These are phyloP conservation scores for Stentor roeselii DNA, from an alignment of 73 alveolate species.

Conservation along the genomic window DNA sequence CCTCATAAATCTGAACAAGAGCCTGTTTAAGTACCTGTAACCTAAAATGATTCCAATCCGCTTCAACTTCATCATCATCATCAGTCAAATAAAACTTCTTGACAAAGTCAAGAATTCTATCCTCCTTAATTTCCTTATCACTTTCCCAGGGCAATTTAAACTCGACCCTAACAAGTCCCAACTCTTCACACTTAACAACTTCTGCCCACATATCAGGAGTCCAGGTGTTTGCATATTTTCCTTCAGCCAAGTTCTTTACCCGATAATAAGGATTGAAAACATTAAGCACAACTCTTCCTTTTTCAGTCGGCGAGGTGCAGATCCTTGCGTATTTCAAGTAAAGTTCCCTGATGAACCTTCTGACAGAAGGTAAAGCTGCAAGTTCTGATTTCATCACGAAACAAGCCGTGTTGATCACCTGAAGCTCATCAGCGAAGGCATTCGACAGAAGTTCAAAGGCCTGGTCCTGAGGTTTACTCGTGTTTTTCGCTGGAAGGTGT, in stretches of 20 bases:
- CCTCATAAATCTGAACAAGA: background rate
- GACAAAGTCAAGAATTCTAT: background rate
- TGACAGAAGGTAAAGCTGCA: conserved; percentile 9
- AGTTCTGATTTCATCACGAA: conserved; percentile 3
- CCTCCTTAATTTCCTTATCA: conserved; percentile 15
- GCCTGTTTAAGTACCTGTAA: conserved; percentile 9
- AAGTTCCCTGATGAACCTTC: conserved; percentile 15
- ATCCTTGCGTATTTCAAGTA: conserved; percentile 21
- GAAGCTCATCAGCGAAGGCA: conserved; percentile 13
- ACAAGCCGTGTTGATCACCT: conserved; percentile 22
- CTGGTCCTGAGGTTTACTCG: conserved; percentile 1
- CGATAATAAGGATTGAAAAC: conserved; percentile 7
- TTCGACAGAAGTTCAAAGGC: conserved; percentile 26
- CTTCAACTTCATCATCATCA: conserved; percentile 5
- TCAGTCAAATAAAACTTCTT: background rate
- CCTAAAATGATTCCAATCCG: conserved; percentile 21
- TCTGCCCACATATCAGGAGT: conserved; percentile 26
- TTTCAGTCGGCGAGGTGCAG: conserved; percentile 22
- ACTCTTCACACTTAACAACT: background rate
- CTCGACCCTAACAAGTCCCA: conserved; percentile 21
- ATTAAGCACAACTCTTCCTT: background rate
- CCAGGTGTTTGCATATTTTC: conserved; percentile 10
- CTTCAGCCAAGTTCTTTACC: conserved; percentile 18
- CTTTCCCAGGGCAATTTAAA: conserved; percentile 26
- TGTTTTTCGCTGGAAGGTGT: background rate